phyloP scores from a whole-genome alignment of 2,329 filamentous ascomycete genomes.

The Ophiognomonia clavigignenti-juglandacearum region DNA sequence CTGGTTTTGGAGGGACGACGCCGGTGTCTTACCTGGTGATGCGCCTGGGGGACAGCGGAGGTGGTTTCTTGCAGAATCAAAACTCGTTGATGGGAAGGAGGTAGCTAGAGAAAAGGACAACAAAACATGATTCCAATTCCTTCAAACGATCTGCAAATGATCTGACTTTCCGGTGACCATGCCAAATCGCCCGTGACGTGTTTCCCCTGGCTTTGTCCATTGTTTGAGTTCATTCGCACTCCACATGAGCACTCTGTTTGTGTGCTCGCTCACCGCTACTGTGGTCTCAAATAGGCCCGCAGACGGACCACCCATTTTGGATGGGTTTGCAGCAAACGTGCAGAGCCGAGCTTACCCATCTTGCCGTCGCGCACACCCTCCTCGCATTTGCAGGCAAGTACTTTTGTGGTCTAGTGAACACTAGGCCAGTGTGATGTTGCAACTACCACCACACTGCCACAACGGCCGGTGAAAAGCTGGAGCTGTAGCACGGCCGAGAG shows the following conservation, averaged over 20 bases:
- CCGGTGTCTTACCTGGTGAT: background rate
- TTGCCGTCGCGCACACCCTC: background rate
- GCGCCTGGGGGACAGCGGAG: background rate
- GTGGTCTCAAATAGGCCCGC: background rate
- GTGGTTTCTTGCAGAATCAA: background rate
- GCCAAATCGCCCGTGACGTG: too few species aligned
- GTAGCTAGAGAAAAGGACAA: background rate
- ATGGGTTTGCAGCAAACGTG: slow-evolving; percentile 12
- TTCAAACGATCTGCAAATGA: too few species aligned
- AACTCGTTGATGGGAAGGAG: slow-evolving; percentile 2
- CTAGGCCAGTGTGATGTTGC: background rate
- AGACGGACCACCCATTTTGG: slow-evolving; percentile 1
- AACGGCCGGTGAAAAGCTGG: too few species aligned
- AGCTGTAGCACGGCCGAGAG: too few species aligned
- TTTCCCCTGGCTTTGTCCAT: background rate
- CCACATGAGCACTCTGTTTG: background rate
- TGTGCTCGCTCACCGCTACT: slow-evolving; percentile 12
- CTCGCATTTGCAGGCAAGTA: background rate
- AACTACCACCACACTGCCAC: too few species aligned
- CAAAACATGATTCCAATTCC: background rate
- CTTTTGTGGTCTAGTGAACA: background rate
- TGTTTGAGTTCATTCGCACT: background rate
- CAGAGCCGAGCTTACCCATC: background rate
- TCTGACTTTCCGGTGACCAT: too few species aligned
- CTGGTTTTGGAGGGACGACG: background rate